Percentiles rank a stretch among this genome's conserved stretches.
These are phyloP conservation scores for Lentinus tigrinus DNA, from an alignment of 768 basidiomycete species.

Conservation along the genomic window DNA sequence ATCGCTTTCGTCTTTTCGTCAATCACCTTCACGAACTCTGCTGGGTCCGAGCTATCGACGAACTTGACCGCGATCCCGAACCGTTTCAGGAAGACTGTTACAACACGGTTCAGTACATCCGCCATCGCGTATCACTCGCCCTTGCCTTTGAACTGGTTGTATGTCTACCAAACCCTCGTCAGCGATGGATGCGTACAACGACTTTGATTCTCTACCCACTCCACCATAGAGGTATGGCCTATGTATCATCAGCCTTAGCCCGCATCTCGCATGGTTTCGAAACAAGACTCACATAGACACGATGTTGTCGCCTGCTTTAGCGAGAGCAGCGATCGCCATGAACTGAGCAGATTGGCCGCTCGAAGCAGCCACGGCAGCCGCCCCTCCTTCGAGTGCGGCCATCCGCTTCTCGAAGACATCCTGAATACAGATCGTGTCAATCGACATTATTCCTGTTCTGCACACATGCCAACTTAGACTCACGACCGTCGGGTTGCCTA, in stretches of 20 bases:
- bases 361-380: constrained; percentile 69
- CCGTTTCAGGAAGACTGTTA: constrained; percentile 67
- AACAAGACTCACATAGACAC: constrained; percentile 59
- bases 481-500: constrained; percentile 67
- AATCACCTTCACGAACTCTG: constrained; percentile 62
- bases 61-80: constrained; percentile 67
- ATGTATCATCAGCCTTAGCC: constrained; percentile 1
- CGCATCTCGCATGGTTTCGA: neutral
- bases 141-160: constrained; percentile 70
- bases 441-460: too few species aligned
- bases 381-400: constrained; percentile 78
- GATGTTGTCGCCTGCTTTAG: constrained; percentile 72
- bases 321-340: constrained; percentile 61
- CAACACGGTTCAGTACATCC: neutral
- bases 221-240: constrained; percentile 71
- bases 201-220: constrained; percentile 42
- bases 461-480: constrained; percentile 19
- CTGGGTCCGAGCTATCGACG: constrained; percentile 54
- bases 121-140: neutral
- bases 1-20: constrained; percentile 78
- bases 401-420: constrained; percentile 80
- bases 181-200: neutral
- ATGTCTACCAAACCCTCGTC: constrained; percentile 39
- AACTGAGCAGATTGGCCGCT: constrained; percentile 81
- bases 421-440: constrained; percentile 33